Percentiles rank a stretch among this genome's conserved stretches.
Conservation (phyloP, 2,329 filamentous ascomycete genomes). For the Fusarium torreyae region DNA sequence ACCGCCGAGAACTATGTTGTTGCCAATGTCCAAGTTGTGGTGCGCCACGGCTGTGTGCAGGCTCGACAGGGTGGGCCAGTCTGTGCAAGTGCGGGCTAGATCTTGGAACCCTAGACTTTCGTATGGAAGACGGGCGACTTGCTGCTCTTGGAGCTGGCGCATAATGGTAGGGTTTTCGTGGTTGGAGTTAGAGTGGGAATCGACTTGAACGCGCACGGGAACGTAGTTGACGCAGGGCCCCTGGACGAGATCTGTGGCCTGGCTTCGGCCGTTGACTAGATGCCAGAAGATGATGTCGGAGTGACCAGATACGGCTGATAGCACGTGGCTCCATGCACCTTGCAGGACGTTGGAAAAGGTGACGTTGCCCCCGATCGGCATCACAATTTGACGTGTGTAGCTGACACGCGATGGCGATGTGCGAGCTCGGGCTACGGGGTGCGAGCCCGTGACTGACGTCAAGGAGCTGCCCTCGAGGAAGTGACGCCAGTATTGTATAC, state of each 20-base stretch:
- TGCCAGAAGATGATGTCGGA: constrained; percentile 18
- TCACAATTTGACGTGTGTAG: constrained; percentile 21
- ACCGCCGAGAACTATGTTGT: constrained; percentile 9
- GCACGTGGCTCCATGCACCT: constrained; percentile 10
- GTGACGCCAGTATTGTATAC: constrained; percentile 16
- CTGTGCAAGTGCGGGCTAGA: constrained; percentile 18
- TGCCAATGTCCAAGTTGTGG: constrained; percentile 18
- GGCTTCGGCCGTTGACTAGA: constrained; percentile 19
- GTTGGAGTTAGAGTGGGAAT: constrained; percentile 14
- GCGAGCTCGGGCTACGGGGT: constrained; percentile 12
- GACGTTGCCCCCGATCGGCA: constrained; percentile 14
- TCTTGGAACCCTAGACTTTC: constrained; percentile 19
- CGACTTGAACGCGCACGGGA: constrained; percentile 14
- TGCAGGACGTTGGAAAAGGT: constrained; percentile 20
- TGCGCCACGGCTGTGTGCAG: constrained; percentile 17
- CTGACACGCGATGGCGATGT: constrained; percentile 18
- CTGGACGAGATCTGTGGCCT: constrained; percentile 16
- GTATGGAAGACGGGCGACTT: constrained; percentile 15
- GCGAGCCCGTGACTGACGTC: constrained; percentile 13
- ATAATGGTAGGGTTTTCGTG: constrained; percentile 7
- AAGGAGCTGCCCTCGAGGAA: constrained; percentile 16
- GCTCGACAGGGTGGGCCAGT: constrained; percentile 12
- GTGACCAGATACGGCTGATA: constrained; percentile 15
- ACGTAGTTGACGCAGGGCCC: constrained; percentile 16
- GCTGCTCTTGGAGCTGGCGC: constrained; percentile 16